These are phyloP conservation scores for Ophiostoma montium DNA, from an alignment of 2,329 filamentous ascomycete genomes.

Conservation along the genomic window DNA sequence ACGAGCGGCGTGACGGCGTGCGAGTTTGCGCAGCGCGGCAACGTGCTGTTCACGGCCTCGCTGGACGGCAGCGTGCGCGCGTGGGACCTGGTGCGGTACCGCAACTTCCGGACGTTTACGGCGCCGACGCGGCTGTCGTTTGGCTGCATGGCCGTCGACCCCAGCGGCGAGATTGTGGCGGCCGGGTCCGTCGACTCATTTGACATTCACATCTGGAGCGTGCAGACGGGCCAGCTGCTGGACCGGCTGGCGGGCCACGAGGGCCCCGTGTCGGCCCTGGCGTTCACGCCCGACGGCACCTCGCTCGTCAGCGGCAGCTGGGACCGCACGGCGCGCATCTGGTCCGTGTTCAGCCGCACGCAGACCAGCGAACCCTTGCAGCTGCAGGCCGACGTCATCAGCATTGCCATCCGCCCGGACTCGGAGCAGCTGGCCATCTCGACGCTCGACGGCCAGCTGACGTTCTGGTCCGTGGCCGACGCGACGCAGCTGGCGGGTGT, in stretches of 20 bases:
- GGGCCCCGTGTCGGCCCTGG: conserved; percentile 75
- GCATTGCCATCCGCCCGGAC: conserved; percentile 77
- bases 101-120: conserved; percentile 96
- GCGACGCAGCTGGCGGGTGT: conserved; percentile 74
- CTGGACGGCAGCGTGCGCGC: conserved; percentile 87
- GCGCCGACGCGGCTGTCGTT: conserved; percentile 85
- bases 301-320: conserved; percentile 84
- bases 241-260: conserved; percentile 87
- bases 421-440: conserved; percentile 83
- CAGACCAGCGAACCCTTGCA: conserved; percentile 92
- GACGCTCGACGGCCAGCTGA: conserved; percentile 83
- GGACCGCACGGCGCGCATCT: conserved; percentile 90
- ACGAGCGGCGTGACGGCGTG: conserved; percentile 87
- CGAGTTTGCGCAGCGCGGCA: conserved; percentile 89
- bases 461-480: conserved; percentile 87
- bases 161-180: conserved; percentile 89
- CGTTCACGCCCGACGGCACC: conserved; percentile 77
- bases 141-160: conserved; percentile 89
- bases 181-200: conserved; percentile 93
- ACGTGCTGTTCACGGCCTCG: conserved; percentile 89
- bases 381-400: conserved; percentile 79
- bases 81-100: conserved; percentile 90
- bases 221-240: conserved; percentile 89
- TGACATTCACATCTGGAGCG: conserved; percentile 96
- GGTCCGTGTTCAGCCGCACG: conserved; percentile 87